A percentile compares a stretch with the other conserved stretches of the same genome.
Evolutionary conservation across 345 rosid genomes (phyloP).

Genomic region (Gossypioides kirkii): DNA sequence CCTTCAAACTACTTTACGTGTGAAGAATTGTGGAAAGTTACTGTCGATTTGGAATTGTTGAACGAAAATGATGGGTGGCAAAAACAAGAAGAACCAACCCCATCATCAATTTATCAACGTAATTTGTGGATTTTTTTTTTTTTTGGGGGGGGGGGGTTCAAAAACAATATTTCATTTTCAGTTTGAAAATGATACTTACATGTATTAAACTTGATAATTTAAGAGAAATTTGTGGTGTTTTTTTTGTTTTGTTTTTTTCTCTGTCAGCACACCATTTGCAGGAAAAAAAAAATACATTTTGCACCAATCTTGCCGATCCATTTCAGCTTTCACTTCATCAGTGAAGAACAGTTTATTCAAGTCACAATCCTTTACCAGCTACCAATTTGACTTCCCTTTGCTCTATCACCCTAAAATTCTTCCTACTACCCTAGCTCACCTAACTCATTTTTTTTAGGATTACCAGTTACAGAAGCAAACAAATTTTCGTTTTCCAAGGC

Average conservation of each 20-base stretch:
- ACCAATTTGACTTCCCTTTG: conserved; percentile 17
- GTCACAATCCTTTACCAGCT: conserved; percentile 20
- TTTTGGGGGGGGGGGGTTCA: too few species aligned
- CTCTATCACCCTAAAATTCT: neutral
- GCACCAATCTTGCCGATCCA: neutral
- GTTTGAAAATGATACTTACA: neutral
- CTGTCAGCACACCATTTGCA: conserved; percentile 1
- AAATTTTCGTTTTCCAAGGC: neutral
- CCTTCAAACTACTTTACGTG: neutral
- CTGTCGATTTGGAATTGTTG: neutral
- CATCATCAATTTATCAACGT: neutral
- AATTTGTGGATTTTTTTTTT: neutral
- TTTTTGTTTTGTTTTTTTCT: neutral
- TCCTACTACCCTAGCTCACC: conserved; percentile 4
- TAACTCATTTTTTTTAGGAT: neutral
- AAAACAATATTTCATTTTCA: neutral
- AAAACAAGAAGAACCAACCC: neutral
- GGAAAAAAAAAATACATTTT: neutral
- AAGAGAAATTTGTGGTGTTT: neutral
- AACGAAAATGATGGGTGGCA: neutral
- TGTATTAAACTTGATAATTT: conserved; percentile 1
- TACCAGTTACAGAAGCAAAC: neutral
- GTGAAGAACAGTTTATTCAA: neutral
- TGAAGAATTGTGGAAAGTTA: neutral
- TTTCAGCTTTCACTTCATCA: conserved; percentile 6